Conservation (phyloP, 495 filamentous ascomycete genomes). For the Tuber brumale region DNA sequence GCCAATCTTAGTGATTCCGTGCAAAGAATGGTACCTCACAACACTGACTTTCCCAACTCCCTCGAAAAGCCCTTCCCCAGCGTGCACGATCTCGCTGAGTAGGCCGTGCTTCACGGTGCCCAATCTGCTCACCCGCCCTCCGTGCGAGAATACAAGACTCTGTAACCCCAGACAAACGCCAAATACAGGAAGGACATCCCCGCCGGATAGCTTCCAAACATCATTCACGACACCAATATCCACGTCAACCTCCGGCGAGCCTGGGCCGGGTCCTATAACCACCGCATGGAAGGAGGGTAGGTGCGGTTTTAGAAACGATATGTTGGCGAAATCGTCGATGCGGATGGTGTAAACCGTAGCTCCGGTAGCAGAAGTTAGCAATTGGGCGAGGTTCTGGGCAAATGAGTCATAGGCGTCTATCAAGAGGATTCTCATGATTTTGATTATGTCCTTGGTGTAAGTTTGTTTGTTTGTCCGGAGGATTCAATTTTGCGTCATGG, state of each 20-base stretch:
- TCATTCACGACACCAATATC: slow-evolving; percentile 76
- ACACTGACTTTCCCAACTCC: slow-evolving; percentile 57
- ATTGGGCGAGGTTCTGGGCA: slow-evolving; percentile 81
- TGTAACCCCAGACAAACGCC: slow-evolving; percentile 94
- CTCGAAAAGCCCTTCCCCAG: slow-evolving; percentile 49
- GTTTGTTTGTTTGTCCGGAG: background rate
- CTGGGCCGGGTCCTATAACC: slow-evolving; percentile 18
- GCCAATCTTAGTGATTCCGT: slow-evolving; percentile 54
- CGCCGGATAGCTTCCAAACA: slow-evolving; percentile 62
- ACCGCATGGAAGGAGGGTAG: slow-evolving; percentile 52
- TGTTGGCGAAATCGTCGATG: slow-evolving; percentile 54
- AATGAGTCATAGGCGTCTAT: slow-evolving; percentile 95
- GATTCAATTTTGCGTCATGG: background rate
- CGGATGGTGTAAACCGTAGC: slow-evolving; percentile 64
- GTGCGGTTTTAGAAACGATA: slow-evolving; percentile 42
- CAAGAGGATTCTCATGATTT: slow-evolving; percentile 56
- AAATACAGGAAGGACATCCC: slow-evolving; percentile 62
- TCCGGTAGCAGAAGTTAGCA: slow-evolving; percentile 59
- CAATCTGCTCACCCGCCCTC: slow-evolving; percentile 58
- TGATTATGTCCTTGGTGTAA: background rate
- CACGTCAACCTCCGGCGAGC: slow-evolving; percentile 59
- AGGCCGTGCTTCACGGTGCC: slow-evolving; percentile 72
- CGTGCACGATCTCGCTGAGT: slow-evolving; percentile 57
- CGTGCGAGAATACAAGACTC: slow-evolving; percentile 63
- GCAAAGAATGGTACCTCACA: slow-evolving; percentile 83